Conservation (phyloP, 768 basidiomycete species). For the Sistotremastrum niveocremeum region DNA sequence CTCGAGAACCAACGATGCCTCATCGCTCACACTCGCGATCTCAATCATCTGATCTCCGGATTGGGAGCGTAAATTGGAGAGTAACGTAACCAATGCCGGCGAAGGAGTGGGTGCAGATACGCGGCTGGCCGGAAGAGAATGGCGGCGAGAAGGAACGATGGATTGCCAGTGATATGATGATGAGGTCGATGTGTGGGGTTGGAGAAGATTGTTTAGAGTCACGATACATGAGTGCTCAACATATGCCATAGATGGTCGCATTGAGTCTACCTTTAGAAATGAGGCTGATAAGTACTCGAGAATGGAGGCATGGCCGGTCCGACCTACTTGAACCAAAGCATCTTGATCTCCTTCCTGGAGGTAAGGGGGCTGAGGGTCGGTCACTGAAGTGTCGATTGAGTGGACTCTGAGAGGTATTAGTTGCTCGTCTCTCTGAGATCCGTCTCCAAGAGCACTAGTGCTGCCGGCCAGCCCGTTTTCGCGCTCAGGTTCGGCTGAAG, state of each 20-base stretch:
- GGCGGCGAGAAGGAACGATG: constrained; percentile 45
- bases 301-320: too few species aligned
- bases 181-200: constrained; percentile 16
- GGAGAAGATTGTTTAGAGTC: constrained; percentile 55
- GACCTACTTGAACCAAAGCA: too few species aligned
- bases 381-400: too few species aligned
- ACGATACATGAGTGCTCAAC: constrained; percentile 65
- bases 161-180: constrained; percentile 27
- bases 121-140: constrained; percentile 40
- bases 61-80: constrained; percentile 46
- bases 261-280: too few species aligned
- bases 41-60: constrained; percentile 33
- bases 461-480: too few species aligned
- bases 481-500: too few species aligned
- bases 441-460: too few species aligned
- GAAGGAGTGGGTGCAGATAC: constrained; percentile 17
- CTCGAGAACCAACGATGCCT: constrained; percentile 42
- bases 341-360: too few species aligned
- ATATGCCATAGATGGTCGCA: constrained; percentile 48
- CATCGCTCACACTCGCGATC: constrained; percentile 18
- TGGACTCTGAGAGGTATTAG: too few species aligned
- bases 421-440: too few species aligned
- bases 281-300: too few species aligned
- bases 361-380: too few species aligned
- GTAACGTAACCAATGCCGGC: constrained; percentile 46